A percentile compares a stretch with the other conserved stretches of the same genome.
These are phyloP conservation scores for Vitis hybrid DNA, from an alignment of 177 flowering plant species.

Conservation along the genomic window DNA sequence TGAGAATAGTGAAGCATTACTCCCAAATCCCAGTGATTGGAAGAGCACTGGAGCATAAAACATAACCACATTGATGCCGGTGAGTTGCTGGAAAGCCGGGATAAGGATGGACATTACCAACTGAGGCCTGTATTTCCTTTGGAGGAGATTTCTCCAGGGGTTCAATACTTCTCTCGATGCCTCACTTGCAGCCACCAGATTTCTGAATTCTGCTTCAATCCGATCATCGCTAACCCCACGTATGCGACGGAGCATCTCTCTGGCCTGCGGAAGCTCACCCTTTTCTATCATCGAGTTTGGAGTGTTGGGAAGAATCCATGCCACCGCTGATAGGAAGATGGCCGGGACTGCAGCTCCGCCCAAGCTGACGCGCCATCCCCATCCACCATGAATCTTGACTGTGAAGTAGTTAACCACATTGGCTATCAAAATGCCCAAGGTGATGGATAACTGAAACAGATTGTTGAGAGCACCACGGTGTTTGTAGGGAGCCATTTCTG, in stretches of 20 bases:
- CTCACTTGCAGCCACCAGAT: slow-evolving; percentile 34
- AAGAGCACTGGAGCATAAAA: slow-evolving; percentile 34
- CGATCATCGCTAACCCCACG: slow-evolving; percentile 33
- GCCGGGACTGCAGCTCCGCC: slow-evolving; percentile 22
- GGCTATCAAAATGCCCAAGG: slow-evolving; percentile 18
- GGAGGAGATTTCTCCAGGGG: slow-evolving; percentile 35
- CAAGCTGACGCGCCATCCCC: slow-evolving; percentile 19
- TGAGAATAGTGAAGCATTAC: slow-evolving; percentile 17
- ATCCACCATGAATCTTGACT: slow-evolving; percentile 11
- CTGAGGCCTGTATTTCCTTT: slow-evolving; percentile 20
- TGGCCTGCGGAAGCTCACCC: slow-evolving; percentile 24
- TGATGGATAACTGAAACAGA: slow-evolving; percentile 23
- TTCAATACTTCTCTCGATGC: slow-evolving; percentile 31
- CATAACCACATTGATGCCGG: slow-evolving; percentile 24
- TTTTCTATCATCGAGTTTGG: slow-evolving; percentile 25
- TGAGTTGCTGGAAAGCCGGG: slow-evolving; percentile 29
- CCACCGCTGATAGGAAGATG: slow-evolving; percentile 13
- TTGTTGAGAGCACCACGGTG: slow-evolving; percentile 20
- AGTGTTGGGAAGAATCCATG: slow-evolving; percentile 20
- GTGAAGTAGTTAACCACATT: slow-evolving; percentile 21
- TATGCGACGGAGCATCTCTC: slow-evolving; percentile 26
- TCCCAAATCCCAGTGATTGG: slow-evolving; percentile 23
- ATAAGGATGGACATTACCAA: slow-evolving; percentile 26
- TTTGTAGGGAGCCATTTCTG: slow-evolving; percentile 25
- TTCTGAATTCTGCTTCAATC: slow-evolving; percentile 32